A percentile compares a stretch with the other conserved stretches of the same genome.
Evolutionary conservation across 1,139 yeast species (phyloP).

Genomic region (Martiniozyma asiatica): DNA sequence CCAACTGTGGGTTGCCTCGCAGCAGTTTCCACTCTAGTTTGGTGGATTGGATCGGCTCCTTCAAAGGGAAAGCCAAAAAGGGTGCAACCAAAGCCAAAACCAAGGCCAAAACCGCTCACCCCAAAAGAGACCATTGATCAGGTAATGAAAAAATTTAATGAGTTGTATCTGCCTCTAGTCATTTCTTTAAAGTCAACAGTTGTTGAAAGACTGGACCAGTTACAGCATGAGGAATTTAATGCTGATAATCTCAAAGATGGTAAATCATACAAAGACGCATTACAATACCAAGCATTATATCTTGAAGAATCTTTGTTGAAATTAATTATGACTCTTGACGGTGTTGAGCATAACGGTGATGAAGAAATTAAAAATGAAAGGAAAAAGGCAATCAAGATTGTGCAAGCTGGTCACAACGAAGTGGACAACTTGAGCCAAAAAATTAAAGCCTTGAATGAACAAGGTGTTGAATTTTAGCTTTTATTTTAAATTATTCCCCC

Average conservation of each 20-base stretch:
- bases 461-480: constrained; percentile 8
- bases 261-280: constrained; percentile 22
- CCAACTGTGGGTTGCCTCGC: no score
- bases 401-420: constrained; percentile 44
- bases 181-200: not conserved
- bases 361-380: constrained; percentile 43
- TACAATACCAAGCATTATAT: constrained; percentile 41
- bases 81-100: not conserved
- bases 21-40: no score
- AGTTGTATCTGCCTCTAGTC: constrained; percentile 1
- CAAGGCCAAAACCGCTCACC: constrained; percentile 1
- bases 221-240: constrained; percentile 6
- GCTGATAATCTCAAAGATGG: constrained; percentile 2
- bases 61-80: constrained; percentile 1
- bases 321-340: constrained; percentile 54
- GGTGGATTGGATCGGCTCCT: no score
- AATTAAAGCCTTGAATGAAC: constrained; percentile 13
- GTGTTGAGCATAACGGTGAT: constrained; percentile 40
- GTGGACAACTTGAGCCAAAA: constrained; percentile 40
- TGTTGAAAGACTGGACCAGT: constrained; percentile 5
- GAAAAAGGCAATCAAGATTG: constrained; percentile 44
- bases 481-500: no score
- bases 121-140: constrained; percentile 9
- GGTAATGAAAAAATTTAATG: constrained; percentile 12
- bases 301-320: constrained; percentile 59